Evolutionary conservation across 495 filamentous ascomycete genomes (phyloP).

Genomic region (Podospora appendiculata): DNA sequence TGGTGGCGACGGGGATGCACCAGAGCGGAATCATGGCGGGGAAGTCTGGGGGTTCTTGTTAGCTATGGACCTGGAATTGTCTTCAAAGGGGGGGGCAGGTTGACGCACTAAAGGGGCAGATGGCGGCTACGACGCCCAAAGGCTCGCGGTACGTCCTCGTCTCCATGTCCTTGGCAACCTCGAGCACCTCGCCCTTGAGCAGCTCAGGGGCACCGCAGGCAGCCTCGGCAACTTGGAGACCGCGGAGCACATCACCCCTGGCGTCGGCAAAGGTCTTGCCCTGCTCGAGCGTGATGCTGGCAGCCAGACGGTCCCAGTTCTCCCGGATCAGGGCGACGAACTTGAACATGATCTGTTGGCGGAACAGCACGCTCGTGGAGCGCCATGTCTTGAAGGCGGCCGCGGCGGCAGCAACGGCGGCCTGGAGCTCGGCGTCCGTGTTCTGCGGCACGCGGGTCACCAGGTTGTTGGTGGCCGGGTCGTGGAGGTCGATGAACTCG

Average conservation of each 20-base stretch:
- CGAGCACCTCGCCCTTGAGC: slow-evolving; percentile 86
- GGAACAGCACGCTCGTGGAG: slow-evolving; percentile 70
- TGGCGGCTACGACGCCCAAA: slow-evolving; percentile 88
- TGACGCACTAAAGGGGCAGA: slow-evolving; percentile 93
- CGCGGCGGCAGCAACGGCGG: slow-evolving; percentile 79
- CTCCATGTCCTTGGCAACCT: slow-evolving; percentile 99
- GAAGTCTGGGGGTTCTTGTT: slow-evolving; percentile 59
- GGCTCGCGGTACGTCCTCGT: slow-evolving; percentile 89
- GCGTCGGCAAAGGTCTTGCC: slow-evolving; percentile 98
- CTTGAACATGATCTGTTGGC: slow-evolving; percentile 97
- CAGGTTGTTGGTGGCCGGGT: slow-evolving; percentile 96
- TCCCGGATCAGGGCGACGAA: slow-evolving; percentile 83
- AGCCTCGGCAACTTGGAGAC: slow-evolving; percentile 94
- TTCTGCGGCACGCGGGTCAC: slow-evolving; percentile 97
- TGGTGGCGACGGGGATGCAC: slow-evolving; percentile 91
- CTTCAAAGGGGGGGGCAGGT: neutral
- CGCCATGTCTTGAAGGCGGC: slow-evolving; percentile 88
- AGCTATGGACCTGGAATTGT: slow-evolving; percentile 10
- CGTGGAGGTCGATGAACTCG: slow-evolving; percentile 85
- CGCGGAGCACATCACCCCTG: slow-evolving; percentile 88
- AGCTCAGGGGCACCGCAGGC: slow-evolving; percentile 92
- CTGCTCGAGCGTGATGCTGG: slow-evolving; percentile 95
- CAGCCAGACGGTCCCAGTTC: slow-evolving; percentile 92
- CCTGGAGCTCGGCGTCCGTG: slow-evolving; percentile 80
- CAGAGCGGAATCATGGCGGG: slow-evolving; percentile 99